Percentiles rank a stretch among this genome's conserved stretches.
These are phyloP conservation scores for Chenopodium berlandieri DNA, from an alignment of 148 eudicot species.

Conservation along the genomic window DNA sequence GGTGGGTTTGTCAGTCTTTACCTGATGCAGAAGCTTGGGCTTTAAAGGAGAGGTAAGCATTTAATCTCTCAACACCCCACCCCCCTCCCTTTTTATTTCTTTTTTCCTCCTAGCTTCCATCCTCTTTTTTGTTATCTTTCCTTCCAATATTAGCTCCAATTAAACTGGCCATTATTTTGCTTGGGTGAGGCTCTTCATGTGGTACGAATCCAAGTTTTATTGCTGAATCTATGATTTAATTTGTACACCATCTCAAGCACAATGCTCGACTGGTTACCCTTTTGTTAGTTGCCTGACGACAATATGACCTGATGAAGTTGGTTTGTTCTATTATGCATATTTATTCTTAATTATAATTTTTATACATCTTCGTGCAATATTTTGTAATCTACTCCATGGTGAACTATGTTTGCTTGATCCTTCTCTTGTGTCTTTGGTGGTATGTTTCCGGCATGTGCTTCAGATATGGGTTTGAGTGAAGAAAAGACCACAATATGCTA, in stretches of 20 bases:
- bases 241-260: not conserved
- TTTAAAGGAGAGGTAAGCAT: slow-evolving; percentile 41
- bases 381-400: not conserved
- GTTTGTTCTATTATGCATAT: not conserved
- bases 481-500: slow-evolving; percentile 40
- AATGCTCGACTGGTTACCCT: not conserved
- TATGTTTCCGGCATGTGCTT: slow-evolving; percentile 6
- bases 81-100: no score
- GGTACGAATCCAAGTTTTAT: not conserved
- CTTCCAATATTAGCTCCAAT: not conserved
- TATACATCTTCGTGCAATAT: not conserved
- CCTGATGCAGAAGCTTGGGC: slow-evolving; percentile 40
- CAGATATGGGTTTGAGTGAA: slow-evolving; percentile 45
- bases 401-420: slow-evolving; percentile 21
- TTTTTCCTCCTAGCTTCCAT: not conserved
- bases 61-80: not conserved
- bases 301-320: not conserved
- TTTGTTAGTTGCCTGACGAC: not conserved
- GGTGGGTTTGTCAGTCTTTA: slow-evolving; percentile 41
- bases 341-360: not conserved
- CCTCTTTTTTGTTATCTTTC: slow-evolving; percentile 2
- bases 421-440: slow-evolving; percentile 17
- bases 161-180: not conserved
- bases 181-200: not conserved
- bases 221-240: not conserved